phyloP scores from a whole-genome alignment of 225 moss, liverwort and hornwort genomes.

The Sphagnum contortum region DNA sequence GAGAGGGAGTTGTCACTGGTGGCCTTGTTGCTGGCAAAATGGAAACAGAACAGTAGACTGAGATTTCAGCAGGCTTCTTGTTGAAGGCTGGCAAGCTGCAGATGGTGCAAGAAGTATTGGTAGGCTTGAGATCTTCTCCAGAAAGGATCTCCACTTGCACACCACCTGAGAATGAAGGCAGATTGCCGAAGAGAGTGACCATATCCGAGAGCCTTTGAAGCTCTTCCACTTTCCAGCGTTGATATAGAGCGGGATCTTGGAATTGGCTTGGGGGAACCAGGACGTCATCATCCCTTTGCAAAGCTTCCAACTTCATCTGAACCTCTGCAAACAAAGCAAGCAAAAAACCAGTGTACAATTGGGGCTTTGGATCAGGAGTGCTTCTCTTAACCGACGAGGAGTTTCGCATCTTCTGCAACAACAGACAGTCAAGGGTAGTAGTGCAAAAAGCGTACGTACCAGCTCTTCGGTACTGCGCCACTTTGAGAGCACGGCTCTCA shows the following conservation, averaged over 20 bases:
- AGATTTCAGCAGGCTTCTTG: slow-evolving; percentile 16
- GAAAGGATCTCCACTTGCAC: slow-evolving; percentile 29
- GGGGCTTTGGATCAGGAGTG: no score
- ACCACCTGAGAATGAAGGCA: slow-evolving; percentile 37
- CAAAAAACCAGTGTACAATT: no score
- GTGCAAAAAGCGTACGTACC: slow-evolving; percentile 6
- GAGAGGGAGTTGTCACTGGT: slow-evolving; percentile 15
- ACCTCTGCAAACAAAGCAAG: slow-evolving; percentile 16
- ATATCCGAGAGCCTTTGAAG: slow-evolving; percentile 15
- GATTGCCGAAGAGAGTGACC: slow-evolving; percentile 20
- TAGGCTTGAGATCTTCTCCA: slow-evolving; percentile 19
- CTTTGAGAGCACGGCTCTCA: slow-evolving; percentile 32
- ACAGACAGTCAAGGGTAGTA: no score
- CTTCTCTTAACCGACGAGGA: no score
- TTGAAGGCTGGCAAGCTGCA: slow-evolving; percentile 13
- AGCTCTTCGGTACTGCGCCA: slow-evolving; percentile 39
- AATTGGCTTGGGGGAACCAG: slow-evolving; percentile 15
- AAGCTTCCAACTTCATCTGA: slow-evolving; percentile 17
- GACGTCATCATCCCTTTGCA: slow-evolving; percentile 20
- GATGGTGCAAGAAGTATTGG: slow-evolving; percentile 1
- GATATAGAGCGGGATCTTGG: slow-evolving; percentile 16
- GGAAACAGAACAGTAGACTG: slow-evolving; percentile 36
- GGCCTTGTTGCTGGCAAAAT: slow-evolving; percentile 13
- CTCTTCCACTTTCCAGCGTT: slow-evolving; percentile 34
- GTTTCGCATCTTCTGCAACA: no score